Evolutionary conservation across 1,284 basidiomycete genomes (phyloP).

Genomic region (Heterobasidion parviporum): DNA sequence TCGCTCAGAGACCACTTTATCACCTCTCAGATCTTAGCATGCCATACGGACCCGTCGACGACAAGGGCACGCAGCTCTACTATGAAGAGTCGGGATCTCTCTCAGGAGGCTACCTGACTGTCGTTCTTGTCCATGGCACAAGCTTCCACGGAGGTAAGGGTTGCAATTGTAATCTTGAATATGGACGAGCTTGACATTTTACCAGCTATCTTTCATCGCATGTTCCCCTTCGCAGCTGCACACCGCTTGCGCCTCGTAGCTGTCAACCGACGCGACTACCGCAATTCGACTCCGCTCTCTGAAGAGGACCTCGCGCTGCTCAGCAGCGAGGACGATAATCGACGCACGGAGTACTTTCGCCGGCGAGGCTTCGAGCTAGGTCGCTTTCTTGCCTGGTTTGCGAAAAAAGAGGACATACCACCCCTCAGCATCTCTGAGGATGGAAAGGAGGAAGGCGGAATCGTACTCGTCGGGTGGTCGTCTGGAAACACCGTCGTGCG

Average conservation of each 20-base stretch:
- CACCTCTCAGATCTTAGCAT: slow-evolving; percentile 1
- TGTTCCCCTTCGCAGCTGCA: slow-evolving; percentile 10
- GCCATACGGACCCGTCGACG: slow-evolving; percentile 11
- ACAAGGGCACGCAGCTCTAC: slow-evolving; percentile 10
- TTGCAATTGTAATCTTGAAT: too few relatives aligned
- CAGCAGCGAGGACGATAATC: background rate
- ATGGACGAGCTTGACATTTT: too few relatives aligned
- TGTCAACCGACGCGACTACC: slow-evolving; percentile 15
- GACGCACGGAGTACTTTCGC: background rate
- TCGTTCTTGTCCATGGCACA: slow-evolving; percentile 16
- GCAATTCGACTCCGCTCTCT: slow-evolving; percentile 12
- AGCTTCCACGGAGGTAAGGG: slow-evolving; percentile 11
- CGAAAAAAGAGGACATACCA: slow-evolving; percentile 7
- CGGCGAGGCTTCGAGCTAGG: slow-evolving; percentile 9
- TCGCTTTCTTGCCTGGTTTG: slow-evolving; percentile 11
- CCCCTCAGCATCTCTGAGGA: too few relatives aligned
- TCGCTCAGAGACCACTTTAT: too few relatives aligned
- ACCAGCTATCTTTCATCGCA: slow-evolving; percentile 13
- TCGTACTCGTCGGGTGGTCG: background rate
- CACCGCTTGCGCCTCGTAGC: slow-evolving; percentile 13
- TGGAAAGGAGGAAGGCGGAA: background rate
- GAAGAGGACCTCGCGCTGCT: slow-evolving; percentile 8
- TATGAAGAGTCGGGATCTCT: slow-evolving; percentile 15
- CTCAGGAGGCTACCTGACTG: slow-evolving; percentile 11
- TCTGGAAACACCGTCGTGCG: slow-evolving; percentile 24